Evolutionary conservation across 306 rosid genomes (phyloP), one percentile per base, ranked within the genome.

Genomic region (Medicago lupulina): DNA sequence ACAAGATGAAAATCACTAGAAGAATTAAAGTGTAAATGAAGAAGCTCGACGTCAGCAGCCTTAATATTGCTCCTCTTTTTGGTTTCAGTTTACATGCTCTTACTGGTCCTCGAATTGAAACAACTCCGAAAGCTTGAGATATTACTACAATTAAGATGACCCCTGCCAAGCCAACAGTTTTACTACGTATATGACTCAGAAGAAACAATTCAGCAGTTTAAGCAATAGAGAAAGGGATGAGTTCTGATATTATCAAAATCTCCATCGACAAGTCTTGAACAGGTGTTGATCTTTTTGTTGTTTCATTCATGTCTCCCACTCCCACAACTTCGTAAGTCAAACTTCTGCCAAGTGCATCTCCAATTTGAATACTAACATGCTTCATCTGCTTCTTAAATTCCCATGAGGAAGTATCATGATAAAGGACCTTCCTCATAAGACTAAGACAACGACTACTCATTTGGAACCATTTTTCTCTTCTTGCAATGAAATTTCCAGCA

Each of bases 321-420:
- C 34, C 40, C 46, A 58, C 76, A 55, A 76, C 31, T 69, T 61
- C 76, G 14, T 65, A 79, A 43, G 44, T 65, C 19, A 21, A 12
- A 11, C 75, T 6, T 25, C 71, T 80, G 15, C n/a, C 4, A 34
- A 54, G 9, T 7, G 79, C 74, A 44, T 67, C 75, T 55, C 44
- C 75, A 44, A 66, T 57, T 68, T 57, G 57, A 18, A 12, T 73
- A 5, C 23, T 15, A 10, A 34, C 11, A n/a, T n/a, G 1, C n/a
- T 15, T 13, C 70, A 80, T 80, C 65, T 57, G 14, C 36, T 73
- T 55, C 65, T 4, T 14, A 7, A 80, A 40, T 7, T 67, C 6
- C 21, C 7, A 0, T 3, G 7, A 7, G 23, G 67, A 61, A 61
- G 6, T 43, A 23, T 25, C 1, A 3, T 23, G 54, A 39, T 12